These are phyloP conservation scores for Aspergillus cristatus DNA, from an alignment of 495 filamentous ascomycete genomes.

Conservation along the genomic window DNA sequence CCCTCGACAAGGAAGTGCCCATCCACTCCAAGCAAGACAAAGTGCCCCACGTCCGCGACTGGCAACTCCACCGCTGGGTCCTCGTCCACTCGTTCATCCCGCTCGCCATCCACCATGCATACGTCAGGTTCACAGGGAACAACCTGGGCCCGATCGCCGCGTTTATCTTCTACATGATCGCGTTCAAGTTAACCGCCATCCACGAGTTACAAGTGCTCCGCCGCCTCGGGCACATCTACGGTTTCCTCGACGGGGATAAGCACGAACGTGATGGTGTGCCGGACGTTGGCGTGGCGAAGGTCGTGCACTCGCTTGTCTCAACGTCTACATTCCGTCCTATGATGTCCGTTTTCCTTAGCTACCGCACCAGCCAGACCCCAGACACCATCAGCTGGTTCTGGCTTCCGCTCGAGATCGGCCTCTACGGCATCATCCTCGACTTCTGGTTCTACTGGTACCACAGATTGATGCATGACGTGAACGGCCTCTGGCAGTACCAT, in stretches of 20 bases:
- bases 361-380: conserved; percentile 1
- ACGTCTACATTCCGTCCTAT: conserved; percentile 7
- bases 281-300: conserved; percentile 5
- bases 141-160: conserved; percentile 15
- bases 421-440: conserved; percentile 6
- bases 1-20: conserved; percentile 18
- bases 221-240: conserved; percentile 2
- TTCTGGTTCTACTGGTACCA: conserved; percentile 12
- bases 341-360: conserved; percentile 5
- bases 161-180: conserved; percentile 16
- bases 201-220: conserved; percentile 4
- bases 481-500: conserved; percentile 11
- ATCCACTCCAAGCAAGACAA: conserved; percentile 25
- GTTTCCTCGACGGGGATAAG: conserved; percentile 7
- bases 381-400: conserved; percentile 6
- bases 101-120: conserved; percentile 20
- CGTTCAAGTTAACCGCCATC: conserved; percentile 5
- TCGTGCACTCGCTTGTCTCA: conserved; percentile 6
- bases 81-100: conserved; percentile 18
- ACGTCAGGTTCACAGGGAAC: conserved; percentile 12
- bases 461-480: conserved; percentile 11
- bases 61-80: conserved; percentile 22
- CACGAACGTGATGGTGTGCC: conserved; percentile 6
- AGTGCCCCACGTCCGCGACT: conserved; percentile 21
- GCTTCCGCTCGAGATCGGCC: conserved; percentile 7